phyloP scores from a whole-genome alignment of 2,329 filamentous ascomycete species.

The Aspergillus fischeri region DNA sequence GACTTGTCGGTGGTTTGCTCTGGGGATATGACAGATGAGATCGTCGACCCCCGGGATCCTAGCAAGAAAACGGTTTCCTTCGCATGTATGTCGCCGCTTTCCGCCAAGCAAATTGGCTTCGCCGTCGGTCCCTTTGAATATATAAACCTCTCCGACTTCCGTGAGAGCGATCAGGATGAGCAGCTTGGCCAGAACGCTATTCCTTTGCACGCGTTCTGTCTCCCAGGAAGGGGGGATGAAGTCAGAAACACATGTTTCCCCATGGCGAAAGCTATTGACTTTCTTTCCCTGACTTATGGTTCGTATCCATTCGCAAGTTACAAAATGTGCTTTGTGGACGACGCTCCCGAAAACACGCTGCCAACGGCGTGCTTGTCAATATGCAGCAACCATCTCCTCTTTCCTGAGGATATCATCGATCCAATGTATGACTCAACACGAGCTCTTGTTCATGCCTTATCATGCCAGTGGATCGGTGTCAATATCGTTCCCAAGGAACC shows the following conservation, averaged over 20 bases:
- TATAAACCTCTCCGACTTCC: slow-evolving; percentile 81
- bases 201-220: slow-evolving; percentile 84
- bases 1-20: slow-evolving; percentile 91
- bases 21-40: slow-evolving; percentile 81
- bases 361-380: slow-evolving; percentile 80
- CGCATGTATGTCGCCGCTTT: slow-evolving; percentile 67
- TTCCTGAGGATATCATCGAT: slow-evolving; percentile 80
- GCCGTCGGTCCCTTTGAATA: slow-evolving; percentile 93
- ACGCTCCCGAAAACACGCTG: slow-evolving; percentile 70
- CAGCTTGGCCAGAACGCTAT: slow-evolving; percentile 84
- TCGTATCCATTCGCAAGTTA: slow-evolving; percentile 89
- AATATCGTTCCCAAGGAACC: slow-evolving; percentile 81
- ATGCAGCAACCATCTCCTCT: slow-evolving; percentile 80
- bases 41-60: slow-evolving; percentile 69
- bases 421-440: slow-evolving; percentile 77
- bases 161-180: slow-evolving; percentile 87
- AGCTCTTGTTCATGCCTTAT: slow-evolving; percentile 74
- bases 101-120: slow-evolving; percentile 88
- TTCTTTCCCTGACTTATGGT: slow-evolving; percentile 81
- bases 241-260: slow-evolving; percentile 83
- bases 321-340: slow-evolving; percentile 91
- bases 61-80: slow-evolving; percentile 87
- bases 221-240: slow-evolving; percentile 77
- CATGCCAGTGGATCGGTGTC: slow-evolving; percentile 91
- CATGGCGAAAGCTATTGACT: slow-evolving; percentile 81